Conservation (phyloP, 257 asterid species). For the Solanum pimpinellifolium region DNA sequence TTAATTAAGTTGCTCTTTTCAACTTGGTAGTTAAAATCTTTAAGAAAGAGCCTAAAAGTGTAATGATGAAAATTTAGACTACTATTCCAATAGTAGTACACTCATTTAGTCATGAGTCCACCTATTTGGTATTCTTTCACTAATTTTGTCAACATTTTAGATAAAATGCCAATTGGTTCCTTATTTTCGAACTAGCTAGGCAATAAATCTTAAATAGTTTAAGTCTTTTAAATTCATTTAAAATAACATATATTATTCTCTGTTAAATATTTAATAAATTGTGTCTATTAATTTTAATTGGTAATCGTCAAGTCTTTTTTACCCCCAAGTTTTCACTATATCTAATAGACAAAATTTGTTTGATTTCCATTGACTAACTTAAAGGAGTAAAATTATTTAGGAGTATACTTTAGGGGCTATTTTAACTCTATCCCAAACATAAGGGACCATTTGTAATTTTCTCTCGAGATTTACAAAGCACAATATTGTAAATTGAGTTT, state of each 20-base stretch:
- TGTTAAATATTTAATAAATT: not conserved
- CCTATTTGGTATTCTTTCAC: not conserved
- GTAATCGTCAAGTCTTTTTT: not conserved
- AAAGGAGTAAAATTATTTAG: not conserved
- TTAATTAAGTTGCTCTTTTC: not conserved
- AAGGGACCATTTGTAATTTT: not conserved
- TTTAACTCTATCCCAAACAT: not conserved
- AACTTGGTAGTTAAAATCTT: not conserved
- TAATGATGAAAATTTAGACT: not conserved
- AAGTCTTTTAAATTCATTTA: no score
- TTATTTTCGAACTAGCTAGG: not conserved
- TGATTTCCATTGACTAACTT: not conserved
- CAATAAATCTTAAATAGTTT: no score
- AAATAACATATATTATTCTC: no score
- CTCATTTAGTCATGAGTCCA: not conserved
- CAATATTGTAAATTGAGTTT: not conserved
- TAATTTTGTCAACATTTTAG: not conserved
- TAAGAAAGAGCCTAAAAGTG: not conserved
- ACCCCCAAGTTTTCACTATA: not conserved
- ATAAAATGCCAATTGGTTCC: not conserved
- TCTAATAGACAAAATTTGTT: not conserved
- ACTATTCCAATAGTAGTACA: not conserved
- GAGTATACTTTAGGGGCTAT: not conserved
- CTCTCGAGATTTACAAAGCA: not conserved
- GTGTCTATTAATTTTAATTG: not conserved